These are phyloP conservation scores for Aegilops tauschii DNA, from an alignment of 176 grass and related monocot species.

Conservation along the genomic window DNA sequence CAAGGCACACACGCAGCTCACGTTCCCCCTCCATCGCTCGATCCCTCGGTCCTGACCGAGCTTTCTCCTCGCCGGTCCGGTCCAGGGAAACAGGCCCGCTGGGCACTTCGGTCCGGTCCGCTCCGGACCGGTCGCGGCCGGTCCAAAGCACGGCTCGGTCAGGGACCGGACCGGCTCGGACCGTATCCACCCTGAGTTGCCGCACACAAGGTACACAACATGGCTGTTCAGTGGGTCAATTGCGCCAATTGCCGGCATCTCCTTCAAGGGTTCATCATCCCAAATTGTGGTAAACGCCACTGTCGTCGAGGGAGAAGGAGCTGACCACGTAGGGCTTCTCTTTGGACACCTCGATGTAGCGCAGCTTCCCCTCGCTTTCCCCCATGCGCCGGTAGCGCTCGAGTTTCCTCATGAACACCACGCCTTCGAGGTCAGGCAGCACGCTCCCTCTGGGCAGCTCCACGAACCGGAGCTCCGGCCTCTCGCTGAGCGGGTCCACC, in stretches of 20 bases:
- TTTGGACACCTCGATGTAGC: conserved; percentile 26
- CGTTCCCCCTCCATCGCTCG: too few relatives aligned
- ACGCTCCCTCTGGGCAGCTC: conserved; percentile 24
- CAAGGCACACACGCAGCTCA: too few relatives aligned
- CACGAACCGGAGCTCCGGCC: not conserved
- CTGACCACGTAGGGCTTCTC: conserved; percentile 16
- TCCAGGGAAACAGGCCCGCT: too few relatives aligned
- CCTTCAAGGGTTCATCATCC: not conserved
- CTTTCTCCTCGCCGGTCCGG: too few relatives aligned
- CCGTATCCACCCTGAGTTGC: too few relatives aligned
- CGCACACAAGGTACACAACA: not conserved
- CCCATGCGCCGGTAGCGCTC: not conserved
- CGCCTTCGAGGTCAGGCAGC: not conserved
- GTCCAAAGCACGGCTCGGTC: too few relatives aligned
- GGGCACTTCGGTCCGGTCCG: too few relatives aligned
- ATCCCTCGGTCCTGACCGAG: too few relatives aligned
- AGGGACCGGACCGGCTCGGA: too few relatives aligned
- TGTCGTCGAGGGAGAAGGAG: conserved; percentile 10
- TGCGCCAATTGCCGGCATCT: not conserved
- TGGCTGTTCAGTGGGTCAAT: conserved; percentile 25
- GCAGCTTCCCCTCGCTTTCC: conserved; percentile 31
- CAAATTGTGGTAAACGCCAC: not conserved
- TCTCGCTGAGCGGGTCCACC: conserved; percentile 17
- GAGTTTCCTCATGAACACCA: not conserved
- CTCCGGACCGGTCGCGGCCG: too few relatives aligned